Conservation (phyloP, 352 stramenopile species). For the Pythium volutum region DNA sequence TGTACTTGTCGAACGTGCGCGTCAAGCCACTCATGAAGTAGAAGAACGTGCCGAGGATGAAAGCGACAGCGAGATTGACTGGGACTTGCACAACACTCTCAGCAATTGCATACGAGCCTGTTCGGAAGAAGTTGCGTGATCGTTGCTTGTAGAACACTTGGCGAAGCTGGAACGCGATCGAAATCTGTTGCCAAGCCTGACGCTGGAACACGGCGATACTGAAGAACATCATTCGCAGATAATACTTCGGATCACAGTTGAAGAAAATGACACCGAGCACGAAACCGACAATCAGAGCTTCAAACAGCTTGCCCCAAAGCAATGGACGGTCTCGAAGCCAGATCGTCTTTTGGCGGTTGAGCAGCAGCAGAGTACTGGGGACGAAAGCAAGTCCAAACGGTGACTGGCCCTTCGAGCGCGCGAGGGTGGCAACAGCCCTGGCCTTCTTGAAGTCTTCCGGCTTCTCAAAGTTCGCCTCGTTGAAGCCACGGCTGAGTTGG, state of each 20-base stretch:
- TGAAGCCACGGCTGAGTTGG: constrained; percentile 47
- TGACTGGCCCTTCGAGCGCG: constrained; percentile 46
- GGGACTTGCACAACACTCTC: constrained; percentile 52
- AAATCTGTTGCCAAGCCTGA: constrained; percentile 68
- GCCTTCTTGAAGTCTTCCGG: constrained; percentile 57
- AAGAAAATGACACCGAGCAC: constrained; percentile 77
- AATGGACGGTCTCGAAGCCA: constrained; percentile 62
- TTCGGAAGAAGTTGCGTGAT: constrained; percentile 87
- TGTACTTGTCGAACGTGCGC: constrained; percentile 55
- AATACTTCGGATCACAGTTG: constrained; percentile 47
- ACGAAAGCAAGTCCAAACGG: constrained; percentile 51
- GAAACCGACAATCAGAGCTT: constrained; percentile 67
- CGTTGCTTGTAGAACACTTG: constrained; percentile 90
- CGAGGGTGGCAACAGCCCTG: constrained; percentile 46
- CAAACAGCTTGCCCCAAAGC: constrained; percentile 58
- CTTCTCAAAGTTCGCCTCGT: constrained; percentile 58
- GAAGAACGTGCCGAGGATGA: constrained; percentile 64
- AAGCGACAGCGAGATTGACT: constrained; percentile 61
- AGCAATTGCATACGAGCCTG: constrained; percentile 76
- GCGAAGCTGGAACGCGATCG: constrained; percentile 68
- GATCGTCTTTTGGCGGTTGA: constrained; percentile 64
- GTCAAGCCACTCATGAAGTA: constrained; percentile 90
- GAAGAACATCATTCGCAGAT: constrained; percentile 78
- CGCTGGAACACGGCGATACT: constrained; percentile 65
- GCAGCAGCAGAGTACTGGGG: constrained; percentile 41